A percentile compares a stretch with the other conserved stretches of the same genome.
phyloP scores from a whole-genome alignment of 1,139 yeast species.

The Wickerhamomyces sp. region DNA sequence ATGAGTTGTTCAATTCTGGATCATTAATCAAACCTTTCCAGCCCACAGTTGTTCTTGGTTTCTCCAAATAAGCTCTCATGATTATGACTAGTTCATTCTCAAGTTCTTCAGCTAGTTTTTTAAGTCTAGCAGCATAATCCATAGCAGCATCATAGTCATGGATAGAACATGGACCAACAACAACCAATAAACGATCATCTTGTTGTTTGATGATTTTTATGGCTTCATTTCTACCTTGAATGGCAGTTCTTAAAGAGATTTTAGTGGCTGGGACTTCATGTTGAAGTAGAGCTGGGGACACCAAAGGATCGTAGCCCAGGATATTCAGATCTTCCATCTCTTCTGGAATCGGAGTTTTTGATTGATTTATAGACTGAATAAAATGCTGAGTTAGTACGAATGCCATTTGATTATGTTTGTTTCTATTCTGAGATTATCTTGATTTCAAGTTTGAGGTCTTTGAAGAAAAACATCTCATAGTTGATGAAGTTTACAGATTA shows the following conservation, averaged over 20 bases:
- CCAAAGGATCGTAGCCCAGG: constrained; percentile 84
- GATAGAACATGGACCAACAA: constrained; percentile 94
- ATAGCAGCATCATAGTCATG: constrained; percentile 88
- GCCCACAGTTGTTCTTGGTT: constrained; percentile 98
- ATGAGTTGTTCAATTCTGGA: constrained; percentile 89
- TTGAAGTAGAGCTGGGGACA: constrained; percentile 82
- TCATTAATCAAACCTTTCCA: constrained; percentile 98
- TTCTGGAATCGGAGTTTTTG: constrained; percentile 52
- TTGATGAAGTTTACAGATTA: too few relatives aligned
- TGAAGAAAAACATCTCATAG: too few relatives aligned
- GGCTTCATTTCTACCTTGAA: constrained; percentile 72
- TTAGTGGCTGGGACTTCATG: constrained; percentile 69
- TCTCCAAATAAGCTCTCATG: constrained; percentile 97
- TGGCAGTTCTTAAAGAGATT: constrained; percentile 60
- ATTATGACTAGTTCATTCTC: constrained; percentile 72
- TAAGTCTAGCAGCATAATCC: constrained; percentile 76
- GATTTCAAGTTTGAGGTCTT: too few relatives aligned
- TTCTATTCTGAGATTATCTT: not conserved
- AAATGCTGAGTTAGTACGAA: not conserved
- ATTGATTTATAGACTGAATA: not conserved
- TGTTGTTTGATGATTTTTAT: constrained; percentile 63
- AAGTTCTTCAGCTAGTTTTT: constrained; percentile 62
- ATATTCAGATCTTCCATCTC: constrained; percentile 82
- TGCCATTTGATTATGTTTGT: not conserved
- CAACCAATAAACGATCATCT: constrained; percentile 77